phyloP scores from a whole-genome alignment of 352 stramenopile species.

The Plasmopara viticola region DNA sequence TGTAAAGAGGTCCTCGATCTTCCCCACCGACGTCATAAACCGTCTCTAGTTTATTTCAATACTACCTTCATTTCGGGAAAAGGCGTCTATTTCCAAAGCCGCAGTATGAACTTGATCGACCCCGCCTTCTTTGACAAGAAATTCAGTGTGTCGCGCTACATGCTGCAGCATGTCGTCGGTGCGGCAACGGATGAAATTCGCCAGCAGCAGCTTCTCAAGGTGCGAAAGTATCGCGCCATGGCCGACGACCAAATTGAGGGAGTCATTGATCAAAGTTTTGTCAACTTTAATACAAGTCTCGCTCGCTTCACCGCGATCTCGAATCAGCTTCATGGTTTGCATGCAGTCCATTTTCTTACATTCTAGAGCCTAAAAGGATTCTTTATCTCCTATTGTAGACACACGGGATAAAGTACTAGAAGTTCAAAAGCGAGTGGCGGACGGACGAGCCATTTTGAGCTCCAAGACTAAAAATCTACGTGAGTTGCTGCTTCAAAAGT shows the following conservation, averaged over 20 bases:
- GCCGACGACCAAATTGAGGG: slow-evolving; percentile 74
- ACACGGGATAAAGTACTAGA: slow-evolving; percentile 65
- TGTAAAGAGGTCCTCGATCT: slow-evolving; percentile 63
- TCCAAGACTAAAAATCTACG: slow-evolving; percentile 83
- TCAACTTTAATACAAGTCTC: slow-evolving; percentile 83
- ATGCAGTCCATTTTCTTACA: not conserved
- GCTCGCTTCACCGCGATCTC: slow-evolving; percentile 72
- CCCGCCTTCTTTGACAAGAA: slow-evolving; percentile 80
- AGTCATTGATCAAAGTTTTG: slow-evolving; percentile 79
- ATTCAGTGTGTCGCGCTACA: slow-evolving; percentile 71
- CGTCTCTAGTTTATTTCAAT: too few species aligned
- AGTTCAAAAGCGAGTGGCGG: slow-evolving; percentile 55
- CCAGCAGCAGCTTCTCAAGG: slow-evolving; percentile 57
- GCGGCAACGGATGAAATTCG: slow-evolving; percentile 63
- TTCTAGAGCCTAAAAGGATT: not conserved
- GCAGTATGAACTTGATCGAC: slow-evolving; percentile 59
- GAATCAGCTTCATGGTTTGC: slow-evolving; percentile 63
- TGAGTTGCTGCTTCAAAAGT: slow-evolving; percentile 73
- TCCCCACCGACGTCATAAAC: slow-evolving; percentile 37
- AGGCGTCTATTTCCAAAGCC: slow-evolving; percentile 6
- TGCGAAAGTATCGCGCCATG: slow-evolving; percentile 51
- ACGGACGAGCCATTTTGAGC: slow-evolving; percentile 74
- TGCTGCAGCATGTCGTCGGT: slow-evolving; percentile 70
- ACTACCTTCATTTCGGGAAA: slow-evolving; percentile 16
- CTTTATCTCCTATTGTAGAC: slow-evolving; percentile 24